phyloP scores from a whole-genome alignment of 352 stramenopile species.

The Phytophthora sojae region DNA sequence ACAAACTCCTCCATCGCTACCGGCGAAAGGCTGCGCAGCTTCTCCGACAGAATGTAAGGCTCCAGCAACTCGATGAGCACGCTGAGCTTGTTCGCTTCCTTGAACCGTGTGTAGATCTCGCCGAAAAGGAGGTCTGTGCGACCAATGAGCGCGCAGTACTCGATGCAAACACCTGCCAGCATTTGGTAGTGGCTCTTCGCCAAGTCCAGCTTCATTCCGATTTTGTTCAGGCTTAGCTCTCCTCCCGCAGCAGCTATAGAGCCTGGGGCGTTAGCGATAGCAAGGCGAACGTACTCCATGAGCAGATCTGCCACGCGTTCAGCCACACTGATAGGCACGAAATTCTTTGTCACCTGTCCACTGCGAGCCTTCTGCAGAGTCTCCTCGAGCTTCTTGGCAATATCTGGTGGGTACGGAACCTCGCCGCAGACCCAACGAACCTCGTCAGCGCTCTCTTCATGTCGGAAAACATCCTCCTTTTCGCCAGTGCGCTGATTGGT shows the following conservation, averaged over 20 bases:
- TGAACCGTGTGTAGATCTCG: slow-evolving; percentile 90
- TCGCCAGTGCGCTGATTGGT: slow-evolving; percentile 89
- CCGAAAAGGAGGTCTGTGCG: slow-evolving; percentile 88
- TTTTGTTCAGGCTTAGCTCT: slow-evolving; percentile 61
- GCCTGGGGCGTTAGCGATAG: slow-evolving; percentile 83
- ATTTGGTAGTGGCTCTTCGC: slow-evolving; percentile 96
- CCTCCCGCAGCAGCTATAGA: slow-evolving; percentile 43
- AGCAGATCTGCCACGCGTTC: slow-evolving; percentile 89
- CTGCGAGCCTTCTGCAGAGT: slow-evolving; percentile 86
- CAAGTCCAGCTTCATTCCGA: slow-evolving; percentile 86
- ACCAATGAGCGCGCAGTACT: slow-evolving; percentile 93
- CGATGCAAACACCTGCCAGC: slow-evolving; percentile 95
- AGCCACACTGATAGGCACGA: slow-evolving; percentile 90
- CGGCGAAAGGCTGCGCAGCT: slow-evolving; percentile 91
- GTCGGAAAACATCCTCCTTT: slow-evolving; percentile 88
- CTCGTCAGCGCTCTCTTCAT: slow-evolving; percentile 85
- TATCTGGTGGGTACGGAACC: slow-evolving; percentile 77
- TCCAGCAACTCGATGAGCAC: slow-evolving; percentile 95
- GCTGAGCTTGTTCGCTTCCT: slow-evolving; percentile 80
- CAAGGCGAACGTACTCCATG: slow-evolving; percentile 91
- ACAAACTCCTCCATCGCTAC: slow-evolving; percentile 95
- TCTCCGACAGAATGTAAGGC: slow-evolving; percentile 95
- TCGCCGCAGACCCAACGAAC: slow-evolving; percentile 87
- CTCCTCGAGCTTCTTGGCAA: slow-evolving; percentile 87
- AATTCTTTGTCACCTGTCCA: slow-evolving; percentile 87